Evolutionary conservation across 768 basidiomycete genomes (phyloP).

Genomic region (Serendipita sp.): DNA sequence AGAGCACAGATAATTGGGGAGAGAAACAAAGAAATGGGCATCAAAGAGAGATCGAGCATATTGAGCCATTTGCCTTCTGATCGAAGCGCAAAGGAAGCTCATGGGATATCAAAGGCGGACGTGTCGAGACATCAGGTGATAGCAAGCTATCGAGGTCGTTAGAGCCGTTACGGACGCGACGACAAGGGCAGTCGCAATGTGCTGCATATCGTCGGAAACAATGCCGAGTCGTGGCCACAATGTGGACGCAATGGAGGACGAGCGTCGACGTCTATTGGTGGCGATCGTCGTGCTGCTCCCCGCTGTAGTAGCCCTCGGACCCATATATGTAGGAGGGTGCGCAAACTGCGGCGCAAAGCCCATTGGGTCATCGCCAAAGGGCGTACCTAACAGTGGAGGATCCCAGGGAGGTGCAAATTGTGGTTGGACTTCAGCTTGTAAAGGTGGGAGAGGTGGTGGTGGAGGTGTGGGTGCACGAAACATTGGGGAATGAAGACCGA

Average conservation of each 20-base stretch:
- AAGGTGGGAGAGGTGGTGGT: not conserved
- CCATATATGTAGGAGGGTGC: not conserved
- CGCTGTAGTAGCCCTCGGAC: not conserved
- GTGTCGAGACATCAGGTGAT: conserved; percentile 4
- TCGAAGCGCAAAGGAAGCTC: too few species aligned
- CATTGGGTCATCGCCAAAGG: not conserved
- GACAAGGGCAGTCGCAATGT: not conserved
- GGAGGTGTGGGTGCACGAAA: conserved; percentile 3
- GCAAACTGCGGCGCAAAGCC: not conserved
- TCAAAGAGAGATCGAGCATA: too few species aligned
- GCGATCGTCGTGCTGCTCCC: not conserved
- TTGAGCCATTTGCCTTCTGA: too few species aligned
- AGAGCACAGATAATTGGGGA: too few species aligned
- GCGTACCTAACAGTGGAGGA: not conserved
- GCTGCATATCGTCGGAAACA: not conserved
- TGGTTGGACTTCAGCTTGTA: not conserved
- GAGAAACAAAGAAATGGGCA: too few species aligned
- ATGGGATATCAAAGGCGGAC: not conserved
- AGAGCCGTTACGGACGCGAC: not conserved
- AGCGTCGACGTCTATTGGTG: not conserved
- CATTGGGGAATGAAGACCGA: not conserved
- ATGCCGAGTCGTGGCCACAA: not conserved
- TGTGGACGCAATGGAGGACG: not conserved
- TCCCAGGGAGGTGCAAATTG: not conserved
- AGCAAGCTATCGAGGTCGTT: conserved; percentile 6